Conservation (phyloP, 768 basidiomycete genomes). For the Leccinellum rugosiceps region DNA sequence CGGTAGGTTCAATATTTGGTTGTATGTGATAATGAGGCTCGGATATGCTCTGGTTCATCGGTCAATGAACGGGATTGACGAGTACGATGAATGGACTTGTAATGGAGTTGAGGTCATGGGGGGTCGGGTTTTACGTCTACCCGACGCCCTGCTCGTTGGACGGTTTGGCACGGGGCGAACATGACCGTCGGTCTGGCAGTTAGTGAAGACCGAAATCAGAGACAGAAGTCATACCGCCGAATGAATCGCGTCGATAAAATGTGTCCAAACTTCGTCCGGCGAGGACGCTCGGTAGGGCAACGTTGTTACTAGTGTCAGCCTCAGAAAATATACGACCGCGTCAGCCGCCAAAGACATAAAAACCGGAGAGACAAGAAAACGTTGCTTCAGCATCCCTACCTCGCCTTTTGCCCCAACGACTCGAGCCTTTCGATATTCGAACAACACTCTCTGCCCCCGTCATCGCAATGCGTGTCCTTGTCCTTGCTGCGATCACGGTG, state of each 20-base stretch:
- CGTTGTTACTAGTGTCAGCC: conserved; percentile 15
- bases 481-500: conserved; percentile 24
- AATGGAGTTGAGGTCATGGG: neutral
- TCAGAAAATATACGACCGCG: conserved; percentile 1
- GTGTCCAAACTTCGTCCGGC: neutral
- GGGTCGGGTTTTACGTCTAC: neutral
- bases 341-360: conserved; percentile 27
- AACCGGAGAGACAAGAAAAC: neutral
- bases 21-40: neutral
- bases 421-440: conserved; percentile 5
- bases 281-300: neutral
- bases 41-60: neutral
- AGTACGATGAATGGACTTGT: neutral
- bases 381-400: neutral
- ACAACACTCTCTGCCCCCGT: conserved; percentile 6
- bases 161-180: neutral
- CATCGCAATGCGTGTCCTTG: conserved; percentile 27
- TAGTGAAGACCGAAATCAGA: neutral
- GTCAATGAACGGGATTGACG: neutral
- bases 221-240: neutral
- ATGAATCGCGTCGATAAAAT: neutral
- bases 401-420: neutral
- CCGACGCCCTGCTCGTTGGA: neutral
- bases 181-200: neutral
- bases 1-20: neutral